Percentiles rank a stretch among this genome's conserved stretches.
These are phyloP conservation scores for Phaeoacremonium minimum DNA, from an alignment of 2,329 filamentous ascomycete species.

Conservation along the genomic window DNA sequence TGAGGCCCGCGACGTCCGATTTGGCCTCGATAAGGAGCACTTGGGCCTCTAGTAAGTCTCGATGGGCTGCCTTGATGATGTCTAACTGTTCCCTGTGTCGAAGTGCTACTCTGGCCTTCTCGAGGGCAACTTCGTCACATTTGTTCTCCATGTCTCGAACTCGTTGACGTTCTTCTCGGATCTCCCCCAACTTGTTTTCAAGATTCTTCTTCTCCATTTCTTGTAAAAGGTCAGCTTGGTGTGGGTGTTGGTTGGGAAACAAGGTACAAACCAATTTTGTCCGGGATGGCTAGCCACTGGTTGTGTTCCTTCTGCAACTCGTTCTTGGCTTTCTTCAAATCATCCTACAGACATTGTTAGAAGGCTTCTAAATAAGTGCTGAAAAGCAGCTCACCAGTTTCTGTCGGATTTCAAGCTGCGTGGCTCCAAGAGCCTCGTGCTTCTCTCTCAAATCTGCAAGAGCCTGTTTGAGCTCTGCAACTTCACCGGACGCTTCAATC, in stretches of 20 bases:
- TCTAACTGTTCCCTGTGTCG: slow-evolving; percentile 55
- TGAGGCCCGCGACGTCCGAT: slow-evolving; percentile 74
- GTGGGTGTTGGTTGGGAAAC: neutral
- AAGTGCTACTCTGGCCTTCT: slow-evolving; percentile 51
- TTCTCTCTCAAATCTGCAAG: slow-evolving; percentile 30
- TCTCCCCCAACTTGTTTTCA: slow-evolving; percentile 25
- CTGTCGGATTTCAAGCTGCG: slow-evolving; percentile 34
- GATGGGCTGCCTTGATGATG: slow-evolving; percentile 56
- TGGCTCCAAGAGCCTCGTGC: slow-evolving; percentile 25
- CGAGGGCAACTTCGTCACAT: slow-evolving; percentile 49
- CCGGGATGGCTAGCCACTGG: slow-evolving; percentile 62
- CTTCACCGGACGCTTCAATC: slow-evolving; percentile 31
- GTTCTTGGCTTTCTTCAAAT: slow-evolving; percentile 58
- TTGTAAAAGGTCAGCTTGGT: slow-evolving; percentile 4
- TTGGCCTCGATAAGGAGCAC: slow-evolving; percentile 72
- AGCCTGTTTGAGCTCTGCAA: slow-evolving; percentile 25
- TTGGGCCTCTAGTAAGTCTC: slow-evolving; percentile 63
- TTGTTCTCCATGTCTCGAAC: slow-evolving; percentile 48
- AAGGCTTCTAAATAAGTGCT: neutral
- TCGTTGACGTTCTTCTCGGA: slow-evolving; percentile 32
- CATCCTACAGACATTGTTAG: slow-evolving; percentile 26
- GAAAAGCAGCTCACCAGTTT: slow-evolving; percentile 38
- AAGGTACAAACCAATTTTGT: slow-evolving; percentile 55
- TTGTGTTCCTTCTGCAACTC: slow-evolving; percentile 62
- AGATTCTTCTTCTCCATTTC: slow-evolving; percentile 28